Evolutionary conservation across 176 grass and related monocot genomes (phyloP).

Genomic region (Canna indica): DNA sequence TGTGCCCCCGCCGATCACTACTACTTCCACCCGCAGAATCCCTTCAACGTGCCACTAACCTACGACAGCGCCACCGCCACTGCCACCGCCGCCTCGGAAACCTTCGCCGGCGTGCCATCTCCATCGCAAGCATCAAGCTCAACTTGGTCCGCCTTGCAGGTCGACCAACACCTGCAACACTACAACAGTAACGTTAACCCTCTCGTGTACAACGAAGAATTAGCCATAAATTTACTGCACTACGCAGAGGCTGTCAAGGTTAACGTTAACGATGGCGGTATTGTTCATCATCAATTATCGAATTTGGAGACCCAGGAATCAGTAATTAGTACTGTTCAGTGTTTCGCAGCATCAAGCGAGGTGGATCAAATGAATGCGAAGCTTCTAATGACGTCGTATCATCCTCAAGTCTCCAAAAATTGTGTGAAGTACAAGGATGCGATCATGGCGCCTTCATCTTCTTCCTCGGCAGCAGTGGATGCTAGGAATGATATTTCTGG

Average conservation of each 20-base stretch:
- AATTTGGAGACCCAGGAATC: slow-evolving; percentile 4
- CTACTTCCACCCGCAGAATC: slow-evolving; percentile 39
- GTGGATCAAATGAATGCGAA: slow-evolving; percentile 3
- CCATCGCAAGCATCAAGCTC: slow-evolving; percentile 6
- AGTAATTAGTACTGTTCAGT: too few relatives aligned
- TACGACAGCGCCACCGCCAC: slow-evolving; percentile 9
- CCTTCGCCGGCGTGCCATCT: slow-evolving; percentile 21
- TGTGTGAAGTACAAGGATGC: slow-evolving; percentile 66
- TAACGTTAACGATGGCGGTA: too few relatives aligned
- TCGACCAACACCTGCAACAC: background rate
- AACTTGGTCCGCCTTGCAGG: too few relatives aligned
- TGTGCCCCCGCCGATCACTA: slow-evolving; percentile 41
- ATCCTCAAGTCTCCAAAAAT: too few relatives aligned
- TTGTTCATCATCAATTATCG: too few relatives aligned
- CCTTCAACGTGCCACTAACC: slow-evolving; percentile 19
- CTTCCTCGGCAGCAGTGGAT: too few relatives aligned
- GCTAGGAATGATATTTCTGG: too few relatives aligned
- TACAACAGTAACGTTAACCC: slow-evolving; percentile 19
- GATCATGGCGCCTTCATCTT: slow-evolving; percentile 62
- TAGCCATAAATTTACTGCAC: background rate
- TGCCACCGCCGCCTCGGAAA: slow-evolving; percentile 11
- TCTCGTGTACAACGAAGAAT: slow-evolving; percentile 28
- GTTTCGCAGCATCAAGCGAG: slow-evolving; percentile 24
- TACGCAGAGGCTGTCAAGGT: background rate
- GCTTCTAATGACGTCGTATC: too few relatives aligned